These are phyloP conservation scores for Orbilia brochopaga DNA, from an alignment of 2,329 filamentous ascomycete genomes.

Conservation along the genomic window DNA sequence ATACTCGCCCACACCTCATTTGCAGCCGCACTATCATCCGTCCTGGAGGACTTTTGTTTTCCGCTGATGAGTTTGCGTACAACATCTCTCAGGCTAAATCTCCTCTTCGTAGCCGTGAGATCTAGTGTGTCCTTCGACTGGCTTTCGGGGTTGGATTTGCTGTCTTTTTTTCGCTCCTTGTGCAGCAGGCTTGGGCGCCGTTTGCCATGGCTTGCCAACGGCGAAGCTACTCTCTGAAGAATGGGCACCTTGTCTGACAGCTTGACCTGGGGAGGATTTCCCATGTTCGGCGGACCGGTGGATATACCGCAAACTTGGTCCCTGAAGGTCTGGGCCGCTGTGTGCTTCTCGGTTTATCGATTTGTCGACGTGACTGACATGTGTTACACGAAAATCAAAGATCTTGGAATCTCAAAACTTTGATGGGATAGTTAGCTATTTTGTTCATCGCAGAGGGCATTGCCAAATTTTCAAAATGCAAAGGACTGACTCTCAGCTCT, in stretches of 20 bases:
- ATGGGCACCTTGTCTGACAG: conserved; percentile 27
- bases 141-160: neutral
- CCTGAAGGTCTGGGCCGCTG: too few relatives aligned
- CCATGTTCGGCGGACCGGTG: conserved; percentile 9
- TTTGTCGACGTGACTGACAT: too few relatives aligned
- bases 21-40: neutral
- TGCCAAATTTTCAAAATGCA: too few relatives aligned
- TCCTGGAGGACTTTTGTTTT: conserved; percentile 13
- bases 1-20: neutral
- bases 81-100: conserved; percentile 34
- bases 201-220: conserved; percentile 1
- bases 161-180: conserved; percentile 20
- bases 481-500: too few relatives aligned
- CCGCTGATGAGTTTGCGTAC: conserved; percentile 27
- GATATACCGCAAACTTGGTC: too few relatives aligned
- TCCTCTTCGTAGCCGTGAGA: conserved; percentile 8
- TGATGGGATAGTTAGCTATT: too few relatives aligned
- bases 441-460: too few relatives aligned
- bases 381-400: too few relatives aligned
- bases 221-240: conserved; percentile 18
- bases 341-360: too few relatives aligned
- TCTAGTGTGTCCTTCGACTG: neutral
- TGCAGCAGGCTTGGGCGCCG: conserved; percentile 26
- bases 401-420: too few relatives aligned
- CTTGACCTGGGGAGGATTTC: conserved; percentile 17